Conservation (phyloP, 306 rosid genomes). For the Quercus suber region DNA sequence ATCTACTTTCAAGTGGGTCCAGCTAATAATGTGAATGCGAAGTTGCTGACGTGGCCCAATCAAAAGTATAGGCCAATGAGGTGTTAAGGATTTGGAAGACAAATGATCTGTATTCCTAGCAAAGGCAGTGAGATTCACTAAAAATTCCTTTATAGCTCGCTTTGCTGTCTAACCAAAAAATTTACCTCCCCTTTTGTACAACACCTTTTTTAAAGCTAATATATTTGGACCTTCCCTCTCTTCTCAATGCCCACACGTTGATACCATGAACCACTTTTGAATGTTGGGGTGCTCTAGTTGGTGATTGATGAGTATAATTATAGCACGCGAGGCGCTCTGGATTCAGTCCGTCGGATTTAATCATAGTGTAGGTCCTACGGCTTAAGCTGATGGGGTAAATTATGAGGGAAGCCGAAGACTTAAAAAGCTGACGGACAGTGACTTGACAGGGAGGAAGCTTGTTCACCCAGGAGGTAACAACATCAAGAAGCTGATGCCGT, state of each 20-base stretch:
- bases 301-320: background rate
- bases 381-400: too few relatives aligned
- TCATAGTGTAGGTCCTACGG: too few relatives aligned
- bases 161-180: background rate
- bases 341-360: too few relatives aligned
- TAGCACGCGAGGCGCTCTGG: too few relatives aligned
- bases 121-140: constrained; percentile 36
- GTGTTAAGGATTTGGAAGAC: constrained; percentile 23
- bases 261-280: background rate
- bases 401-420: too few relatives aligned
- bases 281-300: background rate
- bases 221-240: constrained; percentile 13
- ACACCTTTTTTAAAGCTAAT: constrained; percentile 18
- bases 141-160: constrained; percentile 20
- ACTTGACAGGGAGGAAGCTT: too few relatives aligned
- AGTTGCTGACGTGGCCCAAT: constrained; percentile 27
- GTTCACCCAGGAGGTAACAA: too few relatives aligned
- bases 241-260: constrained; percentile 15
- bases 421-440: too few relatives aligned
- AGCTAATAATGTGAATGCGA: background rate
- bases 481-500: too few relatives aligned
- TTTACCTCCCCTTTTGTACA: constrained; percentile 18
- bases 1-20: constrained; percentile 30
- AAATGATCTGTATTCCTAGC: constrained; percentile 8
- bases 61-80: constrained; percentile 19